Evolutionary conservation across 1,139 yeast genomes (phyloP).

Genomic region (Protomyces pachydermus): DNA sequence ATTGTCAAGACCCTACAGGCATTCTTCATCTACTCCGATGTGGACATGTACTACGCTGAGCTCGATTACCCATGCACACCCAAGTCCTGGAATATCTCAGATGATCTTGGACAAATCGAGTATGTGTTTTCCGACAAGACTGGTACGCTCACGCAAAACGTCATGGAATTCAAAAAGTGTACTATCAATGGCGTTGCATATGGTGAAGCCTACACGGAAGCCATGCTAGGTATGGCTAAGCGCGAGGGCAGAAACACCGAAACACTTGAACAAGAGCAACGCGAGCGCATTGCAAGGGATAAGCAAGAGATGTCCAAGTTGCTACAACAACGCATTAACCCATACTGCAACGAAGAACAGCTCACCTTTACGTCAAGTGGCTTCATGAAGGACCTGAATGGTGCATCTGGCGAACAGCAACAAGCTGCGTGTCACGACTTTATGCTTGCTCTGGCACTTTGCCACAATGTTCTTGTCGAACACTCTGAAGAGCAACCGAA

Average conservation of each 20-base stretch:
- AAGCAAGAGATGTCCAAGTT: slow-evolving; percentile 58
- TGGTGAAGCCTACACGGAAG: slow-evolving; percentile 94
- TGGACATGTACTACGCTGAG: slow-evolving; percentile 74
- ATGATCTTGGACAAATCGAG: slow-evolving; percentile 94
- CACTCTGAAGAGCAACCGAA: slow-evolving; percentile 47
- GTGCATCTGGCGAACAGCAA: slow-evolving; percentile 52
- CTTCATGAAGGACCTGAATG: slow-evolving; percentile 51
- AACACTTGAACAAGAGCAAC: slow-evolving; percentile 61
- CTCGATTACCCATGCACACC: slow-evolving; percentile 94
- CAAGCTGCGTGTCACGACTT: slow-evolving; percentile 65
- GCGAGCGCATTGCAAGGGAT: slow-evolving; percentile 57
- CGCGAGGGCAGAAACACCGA: slow-evolving; percentile 78
- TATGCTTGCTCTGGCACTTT: slow-evolving; percentile 80
- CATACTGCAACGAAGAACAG: slow-evolving; percentile 58
- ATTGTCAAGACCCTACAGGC: slow-evolving; percentile 94
- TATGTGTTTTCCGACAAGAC: slow-evolving; percentile 95
- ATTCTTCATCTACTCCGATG: slow-evolving; percentile 83
- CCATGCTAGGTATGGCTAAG: slow-evolving; percentile 85
- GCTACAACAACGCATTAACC: slow-evolving; percentile 50
- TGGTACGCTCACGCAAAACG: slow-evolving; percentile 92
- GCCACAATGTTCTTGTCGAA: slow-evolving; percentile 89
- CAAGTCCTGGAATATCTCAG: slow-evolving; percentile 94
- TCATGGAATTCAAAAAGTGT: slow-evolving; percentile 94
- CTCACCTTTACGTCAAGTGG: slow-evolving; percentile 77
- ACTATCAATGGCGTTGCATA: slow-evolving; percentile 81